phyloP scores from a whole-genome alignment of 1,139 yeast genomes.

The Yamadazyma atlantica region DNA sequence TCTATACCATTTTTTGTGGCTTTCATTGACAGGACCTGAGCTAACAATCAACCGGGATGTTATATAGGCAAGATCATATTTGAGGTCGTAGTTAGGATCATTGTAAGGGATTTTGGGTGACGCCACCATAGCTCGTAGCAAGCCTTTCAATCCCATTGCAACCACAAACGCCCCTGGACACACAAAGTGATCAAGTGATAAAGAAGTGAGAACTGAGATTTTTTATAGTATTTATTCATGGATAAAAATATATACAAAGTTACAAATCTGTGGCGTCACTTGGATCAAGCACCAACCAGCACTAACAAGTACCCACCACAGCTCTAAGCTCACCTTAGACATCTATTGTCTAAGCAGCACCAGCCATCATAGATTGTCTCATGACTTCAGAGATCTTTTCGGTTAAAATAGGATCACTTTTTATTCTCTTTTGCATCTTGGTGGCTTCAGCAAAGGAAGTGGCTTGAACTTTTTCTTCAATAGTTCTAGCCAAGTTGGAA shows the following conservation, averaged over 20 bases:
- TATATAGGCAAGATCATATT: constrained; percentile 64
- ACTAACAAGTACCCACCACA: neutral
- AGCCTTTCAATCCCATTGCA: too few species aligned
- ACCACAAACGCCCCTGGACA: too few species aligned
- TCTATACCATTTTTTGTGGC: constrained; percentile 50
- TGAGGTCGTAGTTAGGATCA: neutral
- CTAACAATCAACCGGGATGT: constrained; percentile 63
- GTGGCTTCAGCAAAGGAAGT: constrained; percentile 91
- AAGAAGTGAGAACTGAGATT: neutral
- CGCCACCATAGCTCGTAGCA: neutral
- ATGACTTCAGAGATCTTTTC: constrained; percentile 45
- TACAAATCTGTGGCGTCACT: neutral
- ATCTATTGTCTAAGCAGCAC: constrained; percentile 1
- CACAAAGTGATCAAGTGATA: neutral
- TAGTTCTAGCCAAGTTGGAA: constrained; percentile 76
- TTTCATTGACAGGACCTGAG: constrained; percentile 64
- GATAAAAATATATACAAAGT: constrained; percentile 9
- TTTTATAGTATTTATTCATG: neutral
- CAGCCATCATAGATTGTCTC: constrained; percentile 27
- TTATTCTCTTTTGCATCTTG: constrained; percentile 73
- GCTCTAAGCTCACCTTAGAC: too few species aligned
- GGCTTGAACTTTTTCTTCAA: constrained; percentile 88
- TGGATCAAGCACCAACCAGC: neutral
- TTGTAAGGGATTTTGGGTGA: neutral
- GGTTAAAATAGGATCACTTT: constrained; percentile 61